Evolutionary conservation across 164 flowering plant species (phyloP), one percentile per base, ranked within the genome.

Genomic region (Paratinospora sagittata): DNA sequence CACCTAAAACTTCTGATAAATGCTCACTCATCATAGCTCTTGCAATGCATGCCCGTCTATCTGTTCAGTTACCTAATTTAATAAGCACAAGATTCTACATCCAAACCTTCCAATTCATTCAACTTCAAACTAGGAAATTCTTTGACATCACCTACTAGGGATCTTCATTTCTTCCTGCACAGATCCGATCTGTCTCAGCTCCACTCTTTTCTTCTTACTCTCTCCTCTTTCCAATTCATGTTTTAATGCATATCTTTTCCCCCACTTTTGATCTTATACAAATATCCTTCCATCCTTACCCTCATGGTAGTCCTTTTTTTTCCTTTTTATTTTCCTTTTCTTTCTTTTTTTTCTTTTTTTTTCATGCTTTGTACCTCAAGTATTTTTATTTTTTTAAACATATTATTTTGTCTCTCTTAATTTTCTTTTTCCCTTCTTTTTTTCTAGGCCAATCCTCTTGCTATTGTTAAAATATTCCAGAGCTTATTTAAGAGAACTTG

Each of bases 401-500:
- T 6, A 52, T 1, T 39, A 8, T 39, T 52, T 21, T 52, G 3
- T 17, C 58, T 52, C 58, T 52, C 33, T 17, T 63, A 12, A 30
- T 16, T 63, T 63, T 27, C 33, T 63, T 30, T 63, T 62, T 33
- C 55, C 13, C n/a, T 13, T 33, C 55, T 17, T 34, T 60, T 60
- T 60, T 26, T 57, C 9, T 27, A 52, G 27, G 41, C 13, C 37
- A 39, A 49, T 37, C n/a, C 24, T 14, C 55, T 30, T 65, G 57
- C 39, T 19, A 55, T 41, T 58, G 65, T 36, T 24, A 47, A 63
- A 63, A 24, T 27, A 10, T 33, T 41, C 67, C 72, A 72, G 72
- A 57, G 55, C 71, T 67, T 66, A 27, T 69, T 70, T 71, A 72
- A 73, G 73, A 79, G 63, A 72, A 72, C 64, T 72, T 67, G 70